Conservation (phyloP, 2,329 filamentous ascomycete species). For the Alternaria sp. region DNA sequence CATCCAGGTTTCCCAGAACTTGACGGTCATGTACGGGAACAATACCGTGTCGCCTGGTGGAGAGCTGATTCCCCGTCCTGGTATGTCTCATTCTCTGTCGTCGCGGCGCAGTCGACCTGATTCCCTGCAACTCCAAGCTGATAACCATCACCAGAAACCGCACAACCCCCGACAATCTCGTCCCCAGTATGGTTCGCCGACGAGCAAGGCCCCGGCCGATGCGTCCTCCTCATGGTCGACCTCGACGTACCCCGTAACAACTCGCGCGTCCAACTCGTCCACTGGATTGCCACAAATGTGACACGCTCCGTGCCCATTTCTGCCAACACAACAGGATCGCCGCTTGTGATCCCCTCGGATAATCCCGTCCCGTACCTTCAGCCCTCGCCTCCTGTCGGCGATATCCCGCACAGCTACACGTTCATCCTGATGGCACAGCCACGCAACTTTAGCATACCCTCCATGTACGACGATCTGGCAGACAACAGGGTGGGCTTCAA, state of each 20-base stretch:
- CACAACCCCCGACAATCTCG: constrained; percentile 33
- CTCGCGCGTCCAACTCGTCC: constrained; percentile 40
- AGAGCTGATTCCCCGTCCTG: constrained; percentile 41
- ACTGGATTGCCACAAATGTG: constrained; percentile 44
- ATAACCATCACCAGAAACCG: constrained; percentile 33
- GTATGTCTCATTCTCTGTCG: constrained; percentile 19
- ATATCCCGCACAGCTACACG: constrained; percentile 41
- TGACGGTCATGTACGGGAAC: constrained; percentile 42
- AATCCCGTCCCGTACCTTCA: constrained; percentile 35
- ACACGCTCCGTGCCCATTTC: constrained; percentile 18
- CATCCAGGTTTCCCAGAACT: constrained; percentile 20
- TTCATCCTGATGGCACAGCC: constrained; percentile 41
- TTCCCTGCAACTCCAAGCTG: background rate
- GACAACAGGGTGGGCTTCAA: constrained; percentile 46
- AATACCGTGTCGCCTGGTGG: constrained; percentile 46
- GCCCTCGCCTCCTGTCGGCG: constrained; percentile 41
- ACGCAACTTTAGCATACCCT: constrained; percentile 36
- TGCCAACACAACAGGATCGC: constrained; percentile 9
- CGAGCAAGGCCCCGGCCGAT: constrained; percentile 18
- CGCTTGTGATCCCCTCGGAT: constrained; percentile 22
- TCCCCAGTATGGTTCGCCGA: constrained; percentile 24
- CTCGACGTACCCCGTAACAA: constrained; percentile 44
- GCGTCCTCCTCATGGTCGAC: constrained; percentile 44
- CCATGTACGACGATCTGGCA: constrained; percentile 36
- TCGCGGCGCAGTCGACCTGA: background rate